Conservation (phyloP, 2,329 filamentous ascomycete species). For the Domatiomyces globalis region DNA sequence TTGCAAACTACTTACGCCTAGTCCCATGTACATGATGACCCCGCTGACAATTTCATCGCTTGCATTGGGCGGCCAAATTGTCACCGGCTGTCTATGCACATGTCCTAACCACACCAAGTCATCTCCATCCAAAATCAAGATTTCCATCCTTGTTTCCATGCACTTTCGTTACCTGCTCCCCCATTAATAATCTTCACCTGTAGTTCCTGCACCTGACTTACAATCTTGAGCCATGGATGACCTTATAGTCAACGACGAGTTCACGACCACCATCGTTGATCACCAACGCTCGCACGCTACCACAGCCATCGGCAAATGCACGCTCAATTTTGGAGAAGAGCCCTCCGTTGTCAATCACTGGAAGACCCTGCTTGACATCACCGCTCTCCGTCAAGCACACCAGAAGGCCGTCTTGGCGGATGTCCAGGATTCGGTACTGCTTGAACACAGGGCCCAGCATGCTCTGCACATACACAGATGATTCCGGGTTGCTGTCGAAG, state of each 20-base stretch:
- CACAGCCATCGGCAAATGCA: conserved; percentile 81
- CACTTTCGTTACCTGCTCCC: not conserved
- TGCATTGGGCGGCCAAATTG: not conserved
- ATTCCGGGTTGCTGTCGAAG: conserved; percentile 92
- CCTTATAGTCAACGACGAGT: conserved; percentile 97
- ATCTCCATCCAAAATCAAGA: too few species aligned
- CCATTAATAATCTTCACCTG: not conserved
- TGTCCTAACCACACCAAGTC: not conserved
- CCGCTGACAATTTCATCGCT: not conserved
- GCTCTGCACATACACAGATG: conserved; percentile 95
- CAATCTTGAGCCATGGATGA: conserved; percentile 65
- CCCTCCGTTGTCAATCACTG: conserved; percentile 88
- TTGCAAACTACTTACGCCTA: not conserved
- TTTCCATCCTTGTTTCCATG: not conserved
- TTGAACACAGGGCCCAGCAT: conserved; percentile 99
- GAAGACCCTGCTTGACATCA: conserved; percentile 93
- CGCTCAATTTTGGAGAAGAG: conserved; percentile 67
- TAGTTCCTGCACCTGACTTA: conserved; percentile 24
- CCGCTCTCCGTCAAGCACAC: conserved; percentile 98
- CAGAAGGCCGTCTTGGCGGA: conserved; percentile 66
- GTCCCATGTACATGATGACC: not conserved
- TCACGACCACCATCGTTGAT: conserved; percentile 86
- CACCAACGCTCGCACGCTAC: conserved; percentile 86
- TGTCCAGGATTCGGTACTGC: conserved; percentile 99
- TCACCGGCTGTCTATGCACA: not conserved